phyloP scores from a whole-genome alignment of 1,284 basidiomycete genomes.

The Cutaneotrichosporon cutaneum region DNA sequence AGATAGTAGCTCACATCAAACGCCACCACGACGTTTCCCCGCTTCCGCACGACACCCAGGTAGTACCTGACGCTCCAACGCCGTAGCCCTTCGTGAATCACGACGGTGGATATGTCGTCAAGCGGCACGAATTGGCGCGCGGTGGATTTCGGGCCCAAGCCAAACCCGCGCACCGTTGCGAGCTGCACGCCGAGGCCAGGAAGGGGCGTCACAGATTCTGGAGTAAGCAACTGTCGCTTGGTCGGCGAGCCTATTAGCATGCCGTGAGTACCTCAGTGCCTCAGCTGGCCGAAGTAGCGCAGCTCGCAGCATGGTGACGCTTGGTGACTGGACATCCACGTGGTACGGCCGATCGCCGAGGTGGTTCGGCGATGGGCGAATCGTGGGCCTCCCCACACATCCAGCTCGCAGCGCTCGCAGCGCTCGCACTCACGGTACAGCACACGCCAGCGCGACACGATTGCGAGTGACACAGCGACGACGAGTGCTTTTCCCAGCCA shows the following conservation, averaged over 20 bases:
- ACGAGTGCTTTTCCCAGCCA: neutral
- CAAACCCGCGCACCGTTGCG: conserved; percentile 56
- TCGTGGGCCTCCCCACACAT: neutral
- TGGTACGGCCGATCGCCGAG: neutral
- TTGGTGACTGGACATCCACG: no score
- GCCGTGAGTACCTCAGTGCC: no score
- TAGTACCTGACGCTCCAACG: conserved; percentile 43
- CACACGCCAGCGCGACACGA: conserved; percentile 3
- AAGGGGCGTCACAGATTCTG: conserved; percentile 42
- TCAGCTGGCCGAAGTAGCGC: no score
- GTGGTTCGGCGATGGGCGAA: neutral
- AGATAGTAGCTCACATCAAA: conserved; percentile 34
- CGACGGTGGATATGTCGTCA: conserved; percentile 33
- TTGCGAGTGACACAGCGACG: neutral
- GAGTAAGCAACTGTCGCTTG: conserved; percentile 12
- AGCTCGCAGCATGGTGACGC: no score
- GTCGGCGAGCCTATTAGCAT: no score
- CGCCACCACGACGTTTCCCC: conserved; percentile 30
- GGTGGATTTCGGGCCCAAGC: conserved; percentile 11
- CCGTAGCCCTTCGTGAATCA: conserved; percentile 44
- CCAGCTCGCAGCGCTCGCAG: no score
- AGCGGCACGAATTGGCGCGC: conserved; percentile 36
- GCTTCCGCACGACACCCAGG: conserved; percentile 34
- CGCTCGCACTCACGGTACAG: conserved; percentile 21
- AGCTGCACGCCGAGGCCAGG: conserved; percentile 63